Evolutionary conservation across 352 stramenopile species (phyloP).

Genomic region (Phytophthora gonapodyides): DNA sequence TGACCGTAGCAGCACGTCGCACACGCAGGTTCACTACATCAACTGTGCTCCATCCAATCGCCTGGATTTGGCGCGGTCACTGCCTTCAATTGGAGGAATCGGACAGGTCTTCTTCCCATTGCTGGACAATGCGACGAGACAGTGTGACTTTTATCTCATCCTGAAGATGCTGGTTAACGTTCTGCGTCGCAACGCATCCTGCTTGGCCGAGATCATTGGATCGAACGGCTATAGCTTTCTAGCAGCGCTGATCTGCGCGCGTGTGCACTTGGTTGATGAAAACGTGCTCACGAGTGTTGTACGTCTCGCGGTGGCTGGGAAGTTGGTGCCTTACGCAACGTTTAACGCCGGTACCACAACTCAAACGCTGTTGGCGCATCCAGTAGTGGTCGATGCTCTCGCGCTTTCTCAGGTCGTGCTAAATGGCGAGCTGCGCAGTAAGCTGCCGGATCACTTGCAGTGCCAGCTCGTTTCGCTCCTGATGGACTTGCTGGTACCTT

Average conservation of each 20-base stretch:
- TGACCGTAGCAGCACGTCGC: slow-evolving; percentile 27
- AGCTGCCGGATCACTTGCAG: slow-evolving; percentile 48
- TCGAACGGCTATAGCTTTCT: slow-evolving; percentile 66
- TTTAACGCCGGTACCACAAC: background rate
- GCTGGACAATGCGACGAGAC: slow-evolving; percentile 52
- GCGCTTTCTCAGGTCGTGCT: slow-evolving; percentile 66
- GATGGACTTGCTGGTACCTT: slow-evolving; percentile 43
- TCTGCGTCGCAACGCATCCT: slow-evolving; percentile 60
- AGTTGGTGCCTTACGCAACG: slow-evolving; percentile 22
- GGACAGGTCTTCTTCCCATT: slow-evolving; percentile 63
- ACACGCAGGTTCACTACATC: slow-evolving; percentile 59
- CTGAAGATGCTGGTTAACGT: slow-evolving; percentile 54
- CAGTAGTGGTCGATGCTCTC: slow-evolving; percentile 57
- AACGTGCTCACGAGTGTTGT: slow-evolving; percentile 45
- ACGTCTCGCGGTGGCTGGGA: slow-evolving; percentile 56
- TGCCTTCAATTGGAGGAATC: slow-evolving; percentile 69
- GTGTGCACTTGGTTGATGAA: slow-evolving; percentile 57
- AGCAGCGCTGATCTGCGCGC: slow-evolving; percentile 40
- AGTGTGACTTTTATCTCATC: slow-evolving; percentile 49
- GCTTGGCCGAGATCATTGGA: slow-evolving; percentile 65
- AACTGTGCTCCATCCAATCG: slow-evolving; percentile 49
- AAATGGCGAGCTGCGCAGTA: slow-evolving; percentile 45
- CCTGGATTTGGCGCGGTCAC: slow-evolving; percentile 59
- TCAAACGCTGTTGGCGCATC: slow-evolving; percentile 13
- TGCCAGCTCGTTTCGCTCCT: slow-evolving; percentile 58